Percentiles rank a stretch among this genome's conserved stretches.
phyloP scores from a whole-genome alignment of 108 stramenopile genomes.

The Nitzschia sp. region DNA sequence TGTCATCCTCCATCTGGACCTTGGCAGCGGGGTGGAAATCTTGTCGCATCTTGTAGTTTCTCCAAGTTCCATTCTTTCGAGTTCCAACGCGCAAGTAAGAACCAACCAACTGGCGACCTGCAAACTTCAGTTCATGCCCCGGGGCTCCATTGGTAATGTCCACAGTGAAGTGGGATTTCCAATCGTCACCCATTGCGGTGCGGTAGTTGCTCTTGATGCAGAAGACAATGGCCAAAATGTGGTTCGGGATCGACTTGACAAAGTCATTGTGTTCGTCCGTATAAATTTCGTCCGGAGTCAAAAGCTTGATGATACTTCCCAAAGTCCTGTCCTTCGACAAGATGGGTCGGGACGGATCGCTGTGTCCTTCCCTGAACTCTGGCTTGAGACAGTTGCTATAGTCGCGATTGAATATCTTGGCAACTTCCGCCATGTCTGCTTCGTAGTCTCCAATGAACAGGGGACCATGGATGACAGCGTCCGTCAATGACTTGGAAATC shows the following conservation, averaged over 20 bases:
- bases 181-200: conserved; percentile 47
- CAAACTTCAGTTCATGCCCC: conserved; percentile 59
- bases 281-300: conserved; percentile 55
- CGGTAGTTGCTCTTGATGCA: conserved; percentile 61
- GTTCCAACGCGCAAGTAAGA: conserved; percentile 56
- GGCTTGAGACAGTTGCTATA: conserved; percentile 52
- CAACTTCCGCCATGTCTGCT: conserved; percentile 43
- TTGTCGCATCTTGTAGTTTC: conserved; percentile 55
- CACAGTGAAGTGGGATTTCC: conserved; percentile 49
- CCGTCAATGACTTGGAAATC: conserved; percentile 53
- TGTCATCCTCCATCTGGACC: conserved; percentile 70
- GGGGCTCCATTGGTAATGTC: conserved; percentile 55
- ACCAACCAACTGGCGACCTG: conserved; percentile 49
- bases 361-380: conserved; percentile 36
- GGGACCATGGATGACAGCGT: conserved; percentile 57
- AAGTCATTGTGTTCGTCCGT: conserved; percentile 53
- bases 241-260: conserved; percentile 42
- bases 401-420: conserved; percentile 43
- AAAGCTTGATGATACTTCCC: conserved; percentile 55
- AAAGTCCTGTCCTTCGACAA: conserved; percentile 45
- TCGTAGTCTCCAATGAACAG: conserved; percentile 62
- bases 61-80: conserved; percentile 42
- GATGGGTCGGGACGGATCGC: conserved; percentile 33
- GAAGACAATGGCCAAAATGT: conserved; percentile 54
- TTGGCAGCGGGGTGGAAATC: conserved; percentile 57